These are phyloP conservation scores for Fusarium equiseti DNA, from an alignment of 2,329 filamentous ascomycete species.

Conservation along the genomic window DNA sequence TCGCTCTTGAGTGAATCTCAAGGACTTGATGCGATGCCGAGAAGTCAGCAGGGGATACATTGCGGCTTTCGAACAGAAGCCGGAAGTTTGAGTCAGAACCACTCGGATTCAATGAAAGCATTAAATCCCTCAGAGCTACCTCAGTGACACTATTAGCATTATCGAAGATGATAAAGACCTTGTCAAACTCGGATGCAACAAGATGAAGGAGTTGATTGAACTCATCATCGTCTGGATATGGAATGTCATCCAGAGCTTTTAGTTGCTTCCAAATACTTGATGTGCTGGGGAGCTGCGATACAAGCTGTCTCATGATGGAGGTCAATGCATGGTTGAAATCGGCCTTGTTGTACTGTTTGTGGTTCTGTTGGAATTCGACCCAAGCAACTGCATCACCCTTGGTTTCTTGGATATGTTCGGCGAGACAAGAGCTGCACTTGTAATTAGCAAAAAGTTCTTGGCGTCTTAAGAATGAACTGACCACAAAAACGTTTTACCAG, in stretches of 20 bases:
- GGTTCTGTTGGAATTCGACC: neutral
- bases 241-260: neutral
- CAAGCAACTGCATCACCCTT: neutral
- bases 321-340: neutral
- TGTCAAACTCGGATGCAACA: neutral
- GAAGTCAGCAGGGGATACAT: neutral
- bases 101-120: neutral
- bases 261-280: rapidly evolving
- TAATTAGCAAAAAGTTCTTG: neutral
- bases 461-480: neutral
- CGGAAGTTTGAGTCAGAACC: neutral
- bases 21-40: neutral
- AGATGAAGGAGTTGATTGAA: neutral
- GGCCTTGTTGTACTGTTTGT: neutral
- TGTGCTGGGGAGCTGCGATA: neutral
- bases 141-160: neutral
- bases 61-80: neutral
- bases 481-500: slow-evolving; percentile 19
- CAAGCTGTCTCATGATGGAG: neutral
- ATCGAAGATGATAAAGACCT: neutral
- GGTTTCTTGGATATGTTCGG: neutral
- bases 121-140: neutral
- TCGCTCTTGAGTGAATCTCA: neutral
- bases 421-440: neutral
- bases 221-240: neutral